Percentiles rank a stretch among this genome's conserved stretches.
Conservation (phyloP, 495 filamentous ascomycete genomes). For the Cercophora samala region DNA sequence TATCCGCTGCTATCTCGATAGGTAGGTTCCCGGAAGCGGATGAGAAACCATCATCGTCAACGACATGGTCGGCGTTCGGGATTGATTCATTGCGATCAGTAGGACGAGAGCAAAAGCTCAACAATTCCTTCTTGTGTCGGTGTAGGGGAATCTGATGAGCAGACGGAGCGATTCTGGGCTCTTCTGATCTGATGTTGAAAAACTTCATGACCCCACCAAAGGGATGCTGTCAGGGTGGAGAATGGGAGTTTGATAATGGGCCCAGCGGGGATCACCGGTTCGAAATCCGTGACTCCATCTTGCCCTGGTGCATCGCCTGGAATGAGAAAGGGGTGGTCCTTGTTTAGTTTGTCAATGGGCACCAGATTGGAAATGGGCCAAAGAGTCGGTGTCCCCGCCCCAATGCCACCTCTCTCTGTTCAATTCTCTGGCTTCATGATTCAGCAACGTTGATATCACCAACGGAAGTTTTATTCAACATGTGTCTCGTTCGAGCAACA, state of each 20-base stretch:
- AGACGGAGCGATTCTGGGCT: not conserved
- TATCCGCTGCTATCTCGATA: not conserved
- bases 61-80: not conserved
- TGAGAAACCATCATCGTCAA: not conserved
- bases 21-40: not conserved
- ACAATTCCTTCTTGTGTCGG: not conserved
- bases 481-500: not conserved
- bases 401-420: too few relatives aligned
- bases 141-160: not conserved
- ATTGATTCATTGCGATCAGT: not conserved
- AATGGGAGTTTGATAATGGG: constrained; percentile 7
- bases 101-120: not conserved
- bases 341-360: not conserved
- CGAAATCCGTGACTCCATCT: not conserved
- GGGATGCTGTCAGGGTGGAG: constrained; percentile 9
- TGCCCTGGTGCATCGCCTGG: not conserved
- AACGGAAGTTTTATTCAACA: not conserved
- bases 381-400: not conserved
- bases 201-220: constrained; percentile 4
- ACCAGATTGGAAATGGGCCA: not conserved
- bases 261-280: constrained; percentile 9
- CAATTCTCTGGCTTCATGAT: not conserved
- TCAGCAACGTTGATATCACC: not conserved
- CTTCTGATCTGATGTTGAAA: constrained; percentile 13
- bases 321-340: not conserved